phyloP scores from a whole-genome alignment of 2,329 filamentous ascomycete species.

The Colletotrichum eremochloae region DNA sequence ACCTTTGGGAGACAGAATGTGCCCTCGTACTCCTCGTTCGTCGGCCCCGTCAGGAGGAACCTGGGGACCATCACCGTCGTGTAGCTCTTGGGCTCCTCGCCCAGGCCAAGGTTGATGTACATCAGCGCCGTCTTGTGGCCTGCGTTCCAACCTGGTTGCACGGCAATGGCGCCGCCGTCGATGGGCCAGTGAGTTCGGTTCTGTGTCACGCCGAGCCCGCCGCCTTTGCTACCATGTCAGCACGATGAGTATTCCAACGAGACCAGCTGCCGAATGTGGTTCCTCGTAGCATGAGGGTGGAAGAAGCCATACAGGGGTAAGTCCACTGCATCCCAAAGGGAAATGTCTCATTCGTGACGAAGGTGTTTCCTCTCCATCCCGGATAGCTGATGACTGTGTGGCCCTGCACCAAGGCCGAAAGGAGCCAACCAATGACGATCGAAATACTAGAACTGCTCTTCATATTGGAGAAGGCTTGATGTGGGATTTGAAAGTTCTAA shows the following conservation, averaged over 20 bases:
- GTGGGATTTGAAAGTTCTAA: background rate
- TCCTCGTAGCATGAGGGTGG: no score
- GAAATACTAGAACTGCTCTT: background rate
- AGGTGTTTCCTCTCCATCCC: constrained; percentile 74
- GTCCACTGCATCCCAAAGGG: constrained; percentile 79
- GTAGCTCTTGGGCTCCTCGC: constrained; percentile 74
- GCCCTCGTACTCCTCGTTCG: constrained; percentile 73
- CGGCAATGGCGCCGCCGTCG: constrained; percentile 72
- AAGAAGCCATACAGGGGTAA: constrained; percentile 71
- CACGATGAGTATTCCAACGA: background rate
- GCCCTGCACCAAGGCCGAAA: constrained; percentile 10
- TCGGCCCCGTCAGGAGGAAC: constrained; percentile 75
- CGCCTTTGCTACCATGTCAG: constrained; percentile 62
- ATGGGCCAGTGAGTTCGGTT: constrained; percentile 81
- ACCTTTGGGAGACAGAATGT: constrained; percentile 80
- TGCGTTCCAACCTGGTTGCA: constrained; percentile 81
- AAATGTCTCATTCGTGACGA: constrained; percentile 71
- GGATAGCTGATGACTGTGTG: constrained; percentile 75
- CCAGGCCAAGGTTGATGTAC: constrained; percentile 80
- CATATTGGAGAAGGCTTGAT: background rate
- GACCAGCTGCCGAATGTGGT: background rate
- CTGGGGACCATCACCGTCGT: constrained; percentile 74
- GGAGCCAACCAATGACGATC: background rate
- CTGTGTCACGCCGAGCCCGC: constrained; percentile 73
- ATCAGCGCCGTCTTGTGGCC: constrained; percentile 76